Conservation (phyloP, 768 basidiomycete species). For the Sistotremastrum suecicum region DNA sequence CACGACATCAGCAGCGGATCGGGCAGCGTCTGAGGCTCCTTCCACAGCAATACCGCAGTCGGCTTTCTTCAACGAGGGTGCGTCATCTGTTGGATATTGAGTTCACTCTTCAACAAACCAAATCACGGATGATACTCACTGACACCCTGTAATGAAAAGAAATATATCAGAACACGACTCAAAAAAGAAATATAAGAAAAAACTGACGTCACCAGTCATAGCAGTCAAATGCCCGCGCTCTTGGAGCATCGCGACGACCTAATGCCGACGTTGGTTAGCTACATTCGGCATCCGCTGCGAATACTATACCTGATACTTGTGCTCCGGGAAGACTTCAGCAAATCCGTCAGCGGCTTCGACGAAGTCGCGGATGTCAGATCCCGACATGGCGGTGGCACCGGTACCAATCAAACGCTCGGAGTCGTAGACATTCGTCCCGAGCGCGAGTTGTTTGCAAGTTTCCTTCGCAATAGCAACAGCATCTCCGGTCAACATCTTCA, state of each 20-base stretch:
- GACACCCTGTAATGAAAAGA: background rate
- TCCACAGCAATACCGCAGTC: constrained; percentile 27
- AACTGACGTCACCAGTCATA: constrained; percentile 27
- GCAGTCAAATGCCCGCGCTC: constrained; percentile 26
- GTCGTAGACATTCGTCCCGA: constrained; percentile 33
- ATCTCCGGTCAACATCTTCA: constrained; percentile 40
- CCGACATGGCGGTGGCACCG: constrained; percentile 20
- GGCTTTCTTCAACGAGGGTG: constrained; percentile 20
- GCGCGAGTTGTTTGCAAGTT: constrained; percentile 28
- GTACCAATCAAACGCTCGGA: constrained; percentile 28
- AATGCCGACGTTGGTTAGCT: too few species aligned
- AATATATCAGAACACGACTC: background rate
- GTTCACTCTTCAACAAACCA: background rate
- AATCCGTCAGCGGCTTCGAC: constrained; percentile 37
- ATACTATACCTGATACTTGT: constrained; percentile 15
- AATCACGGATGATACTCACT: constrained; percentile 5
- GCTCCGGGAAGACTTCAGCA: constrained; percentile 36
- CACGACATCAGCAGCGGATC: constrained; percentile 28
- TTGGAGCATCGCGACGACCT: constrained; percentile 26
- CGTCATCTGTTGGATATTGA: constrained; percentile 12
- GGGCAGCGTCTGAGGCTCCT: constrained; percentile 28
- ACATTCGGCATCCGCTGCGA: too few species aligned
- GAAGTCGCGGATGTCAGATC: constrained; percentile 29
- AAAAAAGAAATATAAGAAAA: background rate
- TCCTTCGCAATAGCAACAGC: constrained; percentile 36